Evolutionary conservation across 2,329 filamentous ascomycete genomes (phyloP), one percentile per base, ranked within the genome.

Genomic region (Sphaerostilbella broomeana): DNA sequence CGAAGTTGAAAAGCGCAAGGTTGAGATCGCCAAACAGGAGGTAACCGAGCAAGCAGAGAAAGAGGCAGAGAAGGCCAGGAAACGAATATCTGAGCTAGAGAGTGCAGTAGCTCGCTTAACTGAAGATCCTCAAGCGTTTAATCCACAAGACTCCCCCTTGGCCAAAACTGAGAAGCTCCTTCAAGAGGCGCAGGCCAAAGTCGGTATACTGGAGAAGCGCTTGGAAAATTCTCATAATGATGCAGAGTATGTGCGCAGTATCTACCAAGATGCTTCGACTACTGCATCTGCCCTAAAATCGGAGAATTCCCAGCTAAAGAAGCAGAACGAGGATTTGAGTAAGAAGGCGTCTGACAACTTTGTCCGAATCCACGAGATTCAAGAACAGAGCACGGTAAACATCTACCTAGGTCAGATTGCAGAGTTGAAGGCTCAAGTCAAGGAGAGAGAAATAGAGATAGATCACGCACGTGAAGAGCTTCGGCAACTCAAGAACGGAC

Each of bases 241-340:
- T 4, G 61, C 70, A 18, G 73, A 78, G 2, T 85, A 79, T 50
- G 62, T 69, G 10, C 70, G 75, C 37, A 65, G 67, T 4, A 63
- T 70, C 8, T 85, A 84, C 50, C 79, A 82, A 49, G 64, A 72
- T 16, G 70, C 73, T 1, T 76, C 74, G 7, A 66, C 68, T 21
- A 56, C 63, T 1, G 69, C 68, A 3, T 61, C 62, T 11, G 62
- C 65, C 12, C 57, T 77, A 3, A 58, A 61, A 15, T 51, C 59
- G 2, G 69, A 76, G 49, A 73, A 72, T 47, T 56, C 56, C 13
- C 59, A 64, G 6, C 62, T 81, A 2, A 62, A 64, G 37, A 53
- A 51, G 8, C 57, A 62, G 18, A 58, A 69, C 12, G 56, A 58
- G 15, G 60, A 66, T 4, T 61, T 76, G 2, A 49, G 55, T 32